phyloP scores from a whole-genome alignment of 768 basidiomycete genomes.

The Tricholoma sp. region DNA sequence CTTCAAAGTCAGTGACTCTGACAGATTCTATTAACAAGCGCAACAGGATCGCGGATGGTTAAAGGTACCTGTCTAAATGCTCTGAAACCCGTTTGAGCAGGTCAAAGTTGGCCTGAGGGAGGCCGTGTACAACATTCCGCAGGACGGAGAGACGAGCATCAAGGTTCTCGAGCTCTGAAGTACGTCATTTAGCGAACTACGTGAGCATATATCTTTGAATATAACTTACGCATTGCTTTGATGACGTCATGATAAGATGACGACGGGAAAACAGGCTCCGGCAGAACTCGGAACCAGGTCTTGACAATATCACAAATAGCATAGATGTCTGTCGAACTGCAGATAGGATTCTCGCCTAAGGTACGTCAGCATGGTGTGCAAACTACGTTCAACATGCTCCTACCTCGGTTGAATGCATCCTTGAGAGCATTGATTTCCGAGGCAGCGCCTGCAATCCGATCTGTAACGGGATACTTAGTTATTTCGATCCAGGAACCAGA shows the following conservation, averaged over 20 bases:
- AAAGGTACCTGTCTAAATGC: slow-evolving; percentile 68
- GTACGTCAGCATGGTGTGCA: neutral
- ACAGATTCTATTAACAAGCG: neutral
- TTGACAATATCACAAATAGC: slow-evolving; percentile 82
- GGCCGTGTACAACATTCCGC: slow-evolving; percentile 58
- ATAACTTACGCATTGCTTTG: slow-evolving; percentile 59
- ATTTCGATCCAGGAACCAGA: neutral
- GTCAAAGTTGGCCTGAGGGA: slow-evolving; percentile 74
- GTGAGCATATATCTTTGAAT: neutral
- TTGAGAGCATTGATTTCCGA: slow-evolving; percentile 65
- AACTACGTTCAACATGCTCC: neutral
- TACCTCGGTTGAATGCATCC: slow-evolving; percentile 72
- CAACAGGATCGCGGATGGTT: neutral
- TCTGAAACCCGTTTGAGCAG: slow-evolving; percentile 75
- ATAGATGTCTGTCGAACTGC: slow-evolving; percentile 64
- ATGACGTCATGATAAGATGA: slow-evolving; percentile 64
- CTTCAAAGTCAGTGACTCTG: slow-evolving; percentile 85
- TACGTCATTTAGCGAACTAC: slow-evolving; percentile 1
- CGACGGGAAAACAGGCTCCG: slow-evolving; percentile 74
- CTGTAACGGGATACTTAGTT: slow-evolving; percentile 29
- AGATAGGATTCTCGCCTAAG: slow-evolving; percentile 58
- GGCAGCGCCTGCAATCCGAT: slow-evolving; percentile 77
- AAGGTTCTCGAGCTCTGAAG: slow-evolving; percentile 60
- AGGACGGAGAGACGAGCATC: slow-evolving; percentile 61
- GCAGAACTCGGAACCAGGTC: slow-evolving; percentile 79